Percentiles rank a stretch among this genome's conserved stretches.
These are phyloP conservation scores for Salvia rosmarinus DNA, from an alignment of 257 asterid genomes.

Conservation along the genomic window DNA sequence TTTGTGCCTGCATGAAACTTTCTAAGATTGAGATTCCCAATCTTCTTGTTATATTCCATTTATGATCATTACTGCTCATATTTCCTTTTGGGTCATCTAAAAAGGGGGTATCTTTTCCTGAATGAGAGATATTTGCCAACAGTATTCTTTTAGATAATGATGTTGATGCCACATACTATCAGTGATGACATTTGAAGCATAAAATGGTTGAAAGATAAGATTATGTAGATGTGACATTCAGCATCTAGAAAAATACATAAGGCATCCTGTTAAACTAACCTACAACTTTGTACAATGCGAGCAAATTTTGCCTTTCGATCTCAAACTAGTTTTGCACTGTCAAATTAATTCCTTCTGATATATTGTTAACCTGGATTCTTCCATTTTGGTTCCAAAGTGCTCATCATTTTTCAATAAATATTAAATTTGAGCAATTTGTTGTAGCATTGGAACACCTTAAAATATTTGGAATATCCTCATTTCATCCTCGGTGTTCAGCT, in stretches of 20 bases:
- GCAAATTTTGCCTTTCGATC: not conserved
- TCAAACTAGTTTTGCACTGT: conserved; percentile 3
- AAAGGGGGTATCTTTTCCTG: conserved; percentile 3
- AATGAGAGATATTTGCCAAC: conserved; percentile 4
- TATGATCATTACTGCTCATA: not conserved
- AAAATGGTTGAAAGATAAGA: not conserved
- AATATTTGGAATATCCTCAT: conserved; percentile 2
- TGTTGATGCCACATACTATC: not conserved
- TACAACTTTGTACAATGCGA: not conserved
- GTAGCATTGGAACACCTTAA: not conserved
- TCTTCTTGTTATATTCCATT: conserved; percentile 17
- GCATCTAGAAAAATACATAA: not conserved
- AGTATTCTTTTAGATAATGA: not conserved
- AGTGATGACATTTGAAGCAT: not conserved
- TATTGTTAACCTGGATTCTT: not conserved
- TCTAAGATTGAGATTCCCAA: not conserved
- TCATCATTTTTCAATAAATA: not conserved
- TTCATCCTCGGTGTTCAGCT: not conserved
- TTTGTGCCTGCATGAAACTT: not conserved
- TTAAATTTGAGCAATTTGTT: not conserved
- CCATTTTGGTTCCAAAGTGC: not conserved
- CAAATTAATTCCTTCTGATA: conserved; percentile 11
- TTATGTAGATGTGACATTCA: not conserved
- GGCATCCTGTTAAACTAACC: not conserved
- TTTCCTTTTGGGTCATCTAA: not conserved